Conservation (phyloP, 345 rosid genomes). For the Camelina sativa region DNA sequence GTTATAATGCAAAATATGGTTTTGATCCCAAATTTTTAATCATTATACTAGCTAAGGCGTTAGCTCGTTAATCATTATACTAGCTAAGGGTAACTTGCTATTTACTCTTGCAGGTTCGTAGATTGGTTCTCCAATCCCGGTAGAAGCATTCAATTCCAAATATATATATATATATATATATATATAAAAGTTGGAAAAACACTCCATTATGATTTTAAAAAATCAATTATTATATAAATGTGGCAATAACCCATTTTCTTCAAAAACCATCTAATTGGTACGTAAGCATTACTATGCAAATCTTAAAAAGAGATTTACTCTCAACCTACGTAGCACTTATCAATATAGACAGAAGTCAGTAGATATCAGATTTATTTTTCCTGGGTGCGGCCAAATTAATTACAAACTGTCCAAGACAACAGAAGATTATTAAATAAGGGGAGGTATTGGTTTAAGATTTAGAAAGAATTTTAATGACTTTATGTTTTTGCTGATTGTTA, state of each 20-base stretch:
- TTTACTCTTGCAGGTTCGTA: neutral
- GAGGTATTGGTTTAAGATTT: too few relatives aligned
- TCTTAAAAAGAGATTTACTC: neutral
- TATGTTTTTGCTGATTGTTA: too few relatives aligned
- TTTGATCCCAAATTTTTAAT: too few relatives aligned
- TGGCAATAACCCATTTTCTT: neutral
- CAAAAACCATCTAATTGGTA: neutral
- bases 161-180: too few relatives aligned
- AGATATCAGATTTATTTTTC: slow-evolving; percentile 2
- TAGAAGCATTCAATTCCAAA: neutral
- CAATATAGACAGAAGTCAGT: slow-evolving; percentile 4
- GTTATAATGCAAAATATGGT: too few relatives aligned
- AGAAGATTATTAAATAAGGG: slow-evolving; percentile 30
- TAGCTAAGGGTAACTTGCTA: neutral
- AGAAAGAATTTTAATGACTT: too few relatives aligned
- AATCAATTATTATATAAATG: neutral
- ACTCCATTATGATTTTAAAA: neutral
- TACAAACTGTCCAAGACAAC: slow-evolving; percentile 30
- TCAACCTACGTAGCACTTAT: neutral
- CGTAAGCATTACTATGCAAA: neutral
- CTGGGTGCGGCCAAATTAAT: slow-evolving; percentile 21
- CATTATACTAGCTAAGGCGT: too few relatives aligned
- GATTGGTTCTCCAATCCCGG: neutral
- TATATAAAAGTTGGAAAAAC: neutral
- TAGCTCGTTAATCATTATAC: too few relatives aligned